phyloP scores from a whole-genome alignment of 1,284 basidiomycete species.

The Thelephora terrestris region DNA sequence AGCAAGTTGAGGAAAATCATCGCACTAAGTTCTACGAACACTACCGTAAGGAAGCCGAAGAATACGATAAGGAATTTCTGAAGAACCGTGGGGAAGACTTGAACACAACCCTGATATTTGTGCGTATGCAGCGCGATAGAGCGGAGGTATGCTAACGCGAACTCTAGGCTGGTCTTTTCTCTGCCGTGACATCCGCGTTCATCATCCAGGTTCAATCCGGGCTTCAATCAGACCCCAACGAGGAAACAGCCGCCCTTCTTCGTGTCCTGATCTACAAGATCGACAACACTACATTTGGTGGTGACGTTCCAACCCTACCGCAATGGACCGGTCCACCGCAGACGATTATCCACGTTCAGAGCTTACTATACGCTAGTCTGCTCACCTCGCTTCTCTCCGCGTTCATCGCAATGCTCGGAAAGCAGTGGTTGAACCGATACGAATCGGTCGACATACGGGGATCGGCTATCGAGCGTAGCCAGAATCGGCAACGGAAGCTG shows the following conservation, averaged over 20 bases:
- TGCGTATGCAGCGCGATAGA: neutral
- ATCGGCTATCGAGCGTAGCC: no score
- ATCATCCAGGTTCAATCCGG: constrained; percentile 3
- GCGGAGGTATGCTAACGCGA: neutral
- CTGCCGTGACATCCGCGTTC: constrained; percentile 8
- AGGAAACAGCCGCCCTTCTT: neutral
- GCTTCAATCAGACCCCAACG: constrained; percentile 4
- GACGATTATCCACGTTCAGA: neutral
- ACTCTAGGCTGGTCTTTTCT: constrained; percentile 5
- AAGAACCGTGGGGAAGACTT: constrained; percentile 5
- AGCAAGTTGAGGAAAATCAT: no score
- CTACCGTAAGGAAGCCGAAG: neutral
- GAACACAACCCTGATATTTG: constrained; percentile 5
- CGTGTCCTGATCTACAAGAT: neutral
- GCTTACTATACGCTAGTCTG: neutral
- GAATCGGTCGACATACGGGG: no score
- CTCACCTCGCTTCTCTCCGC: neutral
- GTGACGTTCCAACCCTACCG: neutral
- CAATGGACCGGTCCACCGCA: neutral
- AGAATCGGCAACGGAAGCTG: constrained; percentile 1
- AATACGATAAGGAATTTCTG: neutral
- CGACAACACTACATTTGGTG: no score
- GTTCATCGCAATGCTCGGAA: no score
- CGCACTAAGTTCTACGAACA: neutral
- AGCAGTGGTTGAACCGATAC: no score